Evolutionary conservation across 768 basidiomycete species (phyloP).

Genomic region (Dictyophora rubrovolvata): DNA sequence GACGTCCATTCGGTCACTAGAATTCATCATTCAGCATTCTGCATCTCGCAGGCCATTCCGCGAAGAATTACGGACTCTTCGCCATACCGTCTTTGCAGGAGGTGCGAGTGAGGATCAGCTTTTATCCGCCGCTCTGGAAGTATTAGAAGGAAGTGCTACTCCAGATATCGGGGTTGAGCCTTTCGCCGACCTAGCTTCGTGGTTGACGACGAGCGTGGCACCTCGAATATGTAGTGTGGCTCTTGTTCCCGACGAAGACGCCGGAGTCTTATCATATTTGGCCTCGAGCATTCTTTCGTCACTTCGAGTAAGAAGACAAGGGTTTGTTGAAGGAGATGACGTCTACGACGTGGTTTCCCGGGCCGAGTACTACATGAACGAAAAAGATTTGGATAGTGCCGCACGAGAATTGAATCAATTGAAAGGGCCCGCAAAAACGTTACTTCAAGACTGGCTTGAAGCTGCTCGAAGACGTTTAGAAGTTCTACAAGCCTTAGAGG

Average conservation of each 20-base stretch:
- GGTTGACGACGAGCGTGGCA: slow-evolving; percentile 77
- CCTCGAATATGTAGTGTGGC: slow-evolving; percentile 84
- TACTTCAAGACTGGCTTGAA: slow-evolving; percentile 82
- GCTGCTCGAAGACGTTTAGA: slow-evolving; percentile 82
- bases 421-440: slow-evolving; percentile 62
- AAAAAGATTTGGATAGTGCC: slow-evolving; percentile 88
- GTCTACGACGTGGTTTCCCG: slow-evolving; percentile 79
- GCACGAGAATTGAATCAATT: slow-evolving; percentile 88
- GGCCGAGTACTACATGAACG: slow-evolving; percentile 80
- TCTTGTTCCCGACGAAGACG: slow-evolving; percentile 83
- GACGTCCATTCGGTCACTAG: slow-evolving; percentile 81
- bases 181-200: slow-evolving; percentile 78
- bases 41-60: slow-evolving; percentile 76
- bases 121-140: slow-evolving; percentile 53
- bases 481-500: slow-evolving; percentile 87
- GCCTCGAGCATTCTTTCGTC: slow-evolving; percentile 68
- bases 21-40: slow-evolving; percentile 51
- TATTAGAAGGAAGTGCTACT: slow-evolving; percentile 58
- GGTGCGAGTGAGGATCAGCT: slow-evolving; percentile 63
- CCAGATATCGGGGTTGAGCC: slow-evolving; percentile 81
- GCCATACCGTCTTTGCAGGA: slow-evolving; percentile 42
- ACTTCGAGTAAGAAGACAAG: slow-evolving; percentile 71
- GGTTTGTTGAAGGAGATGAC: slow-evolving; percentile 69
- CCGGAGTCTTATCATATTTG: slow-evolving; percentile 79
- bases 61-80: slow-evolving; percentile 75